Percentiles rank a stretch among this genome's conserved stretches.
phyloP scores from a whole-genome alignment of 2,329 filamentous ascomycete genomes.

The Penicillium olsonii region DNA sequence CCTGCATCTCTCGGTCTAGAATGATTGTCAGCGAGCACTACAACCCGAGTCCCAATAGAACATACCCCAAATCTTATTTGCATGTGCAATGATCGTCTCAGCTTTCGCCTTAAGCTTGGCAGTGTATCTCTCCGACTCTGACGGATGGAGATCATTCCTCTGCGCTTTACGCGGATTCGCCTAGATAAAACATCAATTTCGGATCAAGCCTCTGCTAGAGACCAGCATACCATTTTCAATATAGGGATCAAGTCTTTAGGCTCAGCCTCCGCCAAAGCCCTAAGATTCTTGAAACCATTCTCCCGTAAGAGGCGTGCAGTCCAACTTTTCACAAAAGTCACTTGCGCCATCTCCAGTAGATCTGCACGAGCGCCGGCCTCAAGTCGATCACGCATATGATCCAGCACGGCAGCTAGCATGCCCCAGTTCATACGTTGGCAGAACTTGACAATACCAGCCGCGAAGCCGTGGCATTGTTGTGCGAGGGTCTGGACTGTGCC shows the following conservation, averaged over 20 bases:
- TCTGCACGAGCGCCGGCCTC: constrained; percentile 72
- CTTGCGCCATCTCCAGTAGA: constrained; percentile 68
- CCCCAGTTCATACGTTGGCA: constrained; percentile 77
- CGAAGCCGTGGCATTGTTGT: constrained; percentile 76
- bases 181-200: constrained; percentile 38
- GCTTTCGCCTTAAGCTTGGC: constrained; percentile 68
- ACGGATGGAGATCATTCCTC: constrained; percentile 53
- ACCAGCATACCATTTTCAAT: constrained; percentile 65
- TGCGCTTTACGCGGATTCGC: constrained; percentile 65
- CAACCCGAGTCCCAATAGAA: constrained; percentile 2
- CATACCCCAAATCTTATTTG: constrained; percentile 66
- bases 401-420: constrained; percentile 69
- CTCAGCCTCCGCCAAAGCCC: constrained; percentile 68
- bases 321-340: constrained; percentile 75
- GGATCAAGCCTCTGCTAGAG: neutral
- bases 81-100: constrained; percentile 66
- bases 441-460: constrained; percentile 77
- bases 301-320: constrained; percentile 76
- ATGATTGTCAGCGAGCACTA: constrained; percentile 5
- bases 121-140: constrained; percentile 61
- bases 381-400: constrained; percentile 74
- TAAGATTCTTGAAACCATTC: constrained; percentile 70
- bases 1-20: constrained; percentile 39
- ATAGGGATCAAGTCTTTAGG: constrained; percentile 68
- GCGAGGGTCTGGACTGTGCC: constrained; percentile 71